Percentiles rank a stretch among this genome's conserved stretches.
Evolutionary conservation across 495 filamentous ascomycete genomes (phyloP).

Genomic region (Podospora australis): DNA sequence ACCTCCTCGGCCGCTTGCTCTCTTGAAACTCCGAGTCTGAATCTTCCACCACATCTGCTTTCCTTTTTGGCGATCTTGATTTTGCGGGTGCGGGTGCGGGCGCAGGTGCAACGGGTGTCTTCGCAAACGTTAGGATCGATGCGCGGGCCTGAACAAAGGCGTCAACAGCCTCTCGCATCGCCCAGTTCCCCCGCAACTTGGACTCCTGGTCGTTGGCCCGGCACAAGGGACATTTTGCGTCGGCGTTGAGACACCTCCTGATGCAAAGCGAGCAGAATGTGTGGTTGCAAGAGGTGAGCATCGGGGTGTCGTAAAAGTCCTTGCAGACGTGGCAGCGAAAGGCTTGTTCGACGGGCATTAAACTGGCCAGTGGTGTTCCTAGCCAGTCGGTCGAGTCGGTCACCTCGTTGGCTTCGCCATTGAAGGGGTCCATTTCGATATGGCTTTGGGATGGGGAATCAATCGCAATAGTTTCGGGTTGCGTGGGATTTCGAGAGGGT

Average conservation of each 20-base stretch:
- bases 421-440: slow-evolving; percentile 21
- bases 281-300: slow-evolving; percentile 90
- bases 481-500: too few species aligned
- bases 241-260: slow-evolving; percentile 68
- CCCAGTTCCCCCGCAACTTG: slow-evolving; percentile 76
- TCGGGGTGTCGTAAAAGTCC: slow-evolving; percentile 88
- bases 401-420: slow-evolving; percentile 48
- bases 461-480: too few species aligned
- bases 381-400: slow-evolving; percentile 93
- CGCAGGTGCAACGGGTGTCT: slow-evolving; percentile 19
- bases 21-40: slow-evolving; percentile 15
- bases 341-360: slow-evolving; percentile 73
- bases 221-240: slow-evolving; percentile 83
- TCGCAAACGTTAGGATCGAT: slow-evolving; percentile 55
- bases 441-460: neutral
- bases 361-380: slow-evolving; percentile 61
- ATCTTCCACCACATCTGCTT: slow-evolving; percentile 43
- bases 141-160: slow-evolving; percentile 62
- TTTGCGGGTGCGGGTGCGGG: too few species aligned
- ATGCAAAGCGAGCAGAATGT: slow-evolving; percentile 98
- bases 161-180: slow-evolving; percentile 77
- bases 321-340: slow-evolving; percentile 96
- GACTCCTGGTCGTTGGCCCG: slow-evolving; percentile 69
- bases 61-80: slow-evolving; percentile 41
- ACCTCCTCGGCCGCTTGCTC: slow-evolving; percentile 43